Evolutionary conservation across 495 filamentous ascomycete species (phyloP).

Genomic region (Cudoniella acicularis): DNA sequence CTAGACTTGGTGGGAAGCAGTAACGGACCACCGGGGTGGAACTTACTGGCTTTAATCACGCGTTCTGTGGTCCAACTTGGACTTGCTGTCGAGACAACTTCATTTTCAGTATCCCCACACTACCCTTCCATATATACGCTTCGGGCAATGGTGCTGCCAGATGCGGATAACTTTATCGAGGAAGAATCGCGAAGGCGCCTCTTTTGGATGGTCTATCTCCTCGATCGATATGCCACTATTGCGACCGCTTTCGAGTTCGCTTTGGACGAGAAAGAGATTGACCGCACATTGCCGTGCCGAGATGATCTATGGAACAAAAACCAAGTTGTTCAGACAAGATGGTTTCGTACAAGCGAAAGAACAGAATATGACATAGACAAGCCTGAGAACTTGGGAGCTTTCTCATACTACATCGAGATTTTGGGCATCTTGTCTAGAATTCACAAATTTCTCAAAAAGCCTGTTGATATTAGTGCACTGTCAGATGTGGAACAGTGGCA

Average conservation of each 20-base stretch:
- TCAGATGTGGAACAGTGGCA: conserved; percentile 89
- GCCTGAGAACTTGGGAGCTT: conserved; percentile 73
- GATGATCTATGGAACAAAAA: conserved; percentile 84
- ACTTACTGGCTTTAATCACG: conserved; percentile 80
- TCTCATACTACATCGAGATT: conserved; percentile 83
- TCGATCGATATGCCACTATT: conserved; percentile 85
- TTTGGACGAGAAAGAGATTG: conserved; percentile 81
- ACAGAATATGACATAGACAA: conserved; percentile 61
- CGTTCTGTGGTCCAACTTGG: conserved; percentile 82
- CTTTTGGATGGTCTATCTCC: conserved; percentile 90
- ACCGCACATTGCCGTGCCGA: conserved; percentile 78
- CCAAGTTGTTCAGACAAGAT: conserved; percentile 75
- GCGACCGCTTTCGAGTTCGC: conserved; percentile 89
- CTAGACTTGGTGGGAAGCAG: conserved; percentile 33
- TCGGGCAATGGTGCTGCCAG: conserved; percentile 74
- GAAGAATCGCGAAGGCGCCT: conserved; percentile 77
- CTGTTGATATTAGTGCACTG: conserved; percentile 79
- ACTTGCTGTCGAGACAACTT: conserved; percentile 74
- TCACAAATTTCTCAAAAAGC: conserved; percentile 79
- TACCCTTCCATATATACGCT: conserved; percentile 81
- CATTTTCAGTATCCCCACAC: conserved; percentile 62
- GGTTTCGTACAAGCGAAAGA: conserved; percentile 61
- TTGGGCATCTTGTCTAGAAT: conserved; percentile 81
- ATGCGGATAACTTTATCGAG: conserved; percentile 80
- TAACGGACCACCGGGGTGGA: conserved; percentile 80